Evolutionary conservation across 495 filamentous ascomycete species (phyloP), one percentile per base, ranked within the genome.

Genomic region (Tuber magnatum): DNA sequence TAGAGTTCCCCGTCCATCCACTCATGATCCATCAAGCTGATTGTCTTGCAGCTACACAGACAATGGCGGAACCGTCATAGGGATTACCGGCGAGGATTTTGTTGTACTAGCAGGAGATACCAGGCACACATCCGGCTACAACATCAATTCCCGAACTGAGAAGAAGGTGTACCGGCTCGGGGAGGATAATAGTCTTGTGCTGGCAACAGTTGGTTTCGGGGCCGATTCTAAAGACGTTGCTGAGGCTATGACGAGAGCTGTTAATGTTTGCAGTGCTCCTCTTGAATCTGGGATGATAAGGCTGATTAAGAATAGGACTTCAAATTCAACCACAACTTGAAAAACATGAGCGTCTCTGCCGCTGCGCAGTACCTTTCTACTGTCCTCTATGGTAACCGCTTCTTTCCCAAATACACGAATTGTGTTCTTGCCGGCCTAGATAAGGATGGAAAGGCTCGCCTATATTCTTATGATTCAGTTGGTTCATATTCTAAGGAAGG

Each of bases 91-190:
- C 80, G 90, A 90, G 82, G 91, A 95, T 85, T 99, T 98, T 87
- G 87, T 93, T 74, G 94, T 99, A 84, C 88, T 99, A 83, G 95
- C 95, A 68, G 95, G 95, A 84, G 95, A 99, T 85, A 99, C 95
- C 74, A 92, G 95, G 79, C 91, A 92, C 74, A 97, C 94, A 68
- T 90, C 91, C 61, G 95, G 95, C 83, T 99, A 98, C 89, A 98
- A 92, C 87, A 99, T 99, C 89, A 97, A 98, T 87, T 93, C 94
- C 41, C 92, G 95, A 71, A 93, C 91, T 86, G 88, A 91, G 48
- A 94, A 94, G 46, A 99, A 99, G 84, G 91, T 99, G 56, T 98
- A 96, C 89, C 93, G 91, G 85, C 97, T 99, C 81, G 95, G 96
- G 48, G 92, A 94, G 80, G 89, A 92, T 48, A 92, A 92, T 75